Evolutionary conservation across 805 yeast genomes (phyloP).

Genomic region (Saturnispora galanensis): DNA sequence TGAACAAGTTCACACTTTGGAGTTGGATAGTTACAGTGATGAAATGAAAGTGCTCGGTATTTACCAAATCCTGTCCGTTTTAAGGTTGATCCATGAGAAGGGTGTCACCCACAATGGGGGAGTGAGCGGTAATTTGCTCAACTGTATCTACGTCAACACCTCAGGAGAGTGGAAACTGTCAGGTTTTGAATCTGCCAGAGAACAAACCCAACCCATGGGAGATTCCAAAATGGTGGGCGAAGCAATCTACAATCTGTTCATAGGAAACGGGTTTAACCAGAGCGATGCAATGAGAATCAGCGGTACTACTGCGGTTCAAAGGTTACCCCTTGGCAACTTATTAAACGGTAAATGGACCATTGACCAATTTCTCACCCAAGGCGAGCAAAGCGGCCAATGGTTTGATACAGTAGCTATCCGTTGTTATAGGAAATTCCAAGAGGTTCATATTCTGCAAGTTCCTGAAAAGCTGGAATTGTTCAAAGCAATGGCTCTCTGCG

Average conservation of each 20-base stretch:
- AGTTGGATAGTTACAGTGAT: constrained; percentile 16
- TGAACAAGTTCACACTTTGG: constrained; percentile 43
- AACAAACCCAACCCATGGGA: constrained; percentile 24
- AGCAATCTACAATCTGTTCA: constrained; percentile 2
- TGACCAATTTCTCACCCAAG: constrained; percentile 28
- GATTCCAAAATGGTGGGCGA: constrained; percentile 1
- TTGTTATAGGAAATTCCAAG: constrained; percentile 44
- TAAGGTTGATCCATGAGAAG: constrained; percentile 49
- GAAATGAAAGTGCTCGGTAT: constrained; percentile 43
- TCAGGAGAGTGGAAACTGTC: constrained; percentile 78
- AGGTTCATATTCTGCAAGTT: constrained; percentile 42
- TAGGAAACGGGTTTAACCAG: not conserved
- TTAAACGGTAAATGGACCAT: constrained; percentile 17
- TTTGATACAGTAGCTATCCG: constrained; percentile 40
- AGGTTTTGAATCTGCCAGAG: constrained; percentile 65
- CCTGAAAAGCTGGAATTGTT: constrained; percentile 43
- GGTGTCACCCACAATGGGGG: constrained; percentile 57
- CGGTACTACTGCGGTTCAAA: not conserved
- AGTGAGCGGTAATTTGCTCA: constrained; percentile 28
- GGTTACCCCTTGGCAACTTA: constrained; percentile 4
- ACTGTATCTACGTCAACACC: constrained; percentile 54
- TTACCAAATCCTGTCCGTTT: constrained; percentile 41
- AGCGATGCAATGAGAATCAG: not conserved
- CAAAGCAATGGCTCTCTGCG: constrained; percentile 28
- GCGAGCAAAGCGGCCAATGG: constrained; percentile 19